phyloP scores from a whole-genome alignment of 345 rosid species.

The Pistacia integerrima region DNA sequence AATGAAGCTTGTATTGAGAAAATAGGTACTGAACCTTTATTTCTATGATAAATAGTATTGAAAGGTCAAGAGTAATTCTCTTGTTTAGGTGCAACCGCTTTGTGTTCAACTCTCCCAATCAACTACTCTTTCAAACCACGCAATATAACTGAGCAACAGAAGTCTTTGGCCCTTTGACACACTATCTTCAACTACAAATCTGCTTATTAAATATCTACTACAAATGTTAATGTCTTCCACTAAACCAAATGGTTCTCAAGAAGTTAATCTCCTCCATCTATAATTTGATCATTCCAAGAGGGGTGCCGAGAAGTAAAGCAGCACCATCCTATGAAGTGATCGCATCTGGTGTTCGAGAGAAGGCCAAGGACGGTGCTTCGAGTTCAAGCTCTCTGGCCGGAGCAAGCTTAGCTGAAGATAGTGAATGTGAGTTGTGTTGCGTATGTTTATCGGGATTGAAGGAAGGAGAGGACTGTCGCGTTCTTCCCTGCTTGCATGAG shows the following conservation, averaged over 20 bases:
- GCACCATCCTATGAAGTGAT: not conserved
- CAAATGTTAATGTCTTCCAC: conserved; percentile 11
- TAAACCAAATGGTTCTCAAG: conserved; percentile 35
- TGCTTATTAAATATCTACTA: conserved; percentile 21
- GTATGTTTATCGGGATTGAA: conserved; percentile 63
- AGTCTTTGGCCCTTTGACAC: conserved; percentile 9
- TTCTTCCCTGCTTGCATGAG: conserved; percentile 65
- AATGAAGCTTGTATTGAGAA: not conserved
- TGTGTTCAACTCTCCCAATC: conserved; percentile 36
- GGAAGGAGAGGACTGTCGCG: conserved; percentile 37
- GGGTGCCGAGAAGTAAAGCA: conserved; percentile 24
- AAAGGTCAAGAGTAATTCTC: conserved; percentile 41
- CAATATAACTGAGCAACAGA: conserved; percentile 29
- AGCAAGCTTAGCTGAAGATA: not conserved
- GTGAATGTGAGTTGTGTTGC: conserved; percentile 52
- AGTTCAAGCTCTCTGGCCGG: not conserved
- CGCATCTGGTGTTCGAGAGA: conserved; percentile 8
- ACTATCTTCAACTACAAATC: conserved; percentile 16
- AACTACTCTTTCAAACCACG: conserved; percentile 41
- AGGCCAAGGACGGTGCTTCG: not conserved
- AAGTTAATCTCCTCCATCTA: conserved; percentile 32
- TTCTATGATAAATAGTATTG: not conserved
- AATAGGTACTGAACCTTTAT: too few relatives aligned
- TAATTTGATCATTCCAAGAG: conserved; percentile 24
- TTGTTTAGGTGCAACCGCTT: conserved; percentile 59